Percentiles rank a stretch among this genome's conserved stretches.
phyloP scores from a whole-genome alignment of 1,284 basidiomycete genomes.

The Ustilago lituana region DNA sequence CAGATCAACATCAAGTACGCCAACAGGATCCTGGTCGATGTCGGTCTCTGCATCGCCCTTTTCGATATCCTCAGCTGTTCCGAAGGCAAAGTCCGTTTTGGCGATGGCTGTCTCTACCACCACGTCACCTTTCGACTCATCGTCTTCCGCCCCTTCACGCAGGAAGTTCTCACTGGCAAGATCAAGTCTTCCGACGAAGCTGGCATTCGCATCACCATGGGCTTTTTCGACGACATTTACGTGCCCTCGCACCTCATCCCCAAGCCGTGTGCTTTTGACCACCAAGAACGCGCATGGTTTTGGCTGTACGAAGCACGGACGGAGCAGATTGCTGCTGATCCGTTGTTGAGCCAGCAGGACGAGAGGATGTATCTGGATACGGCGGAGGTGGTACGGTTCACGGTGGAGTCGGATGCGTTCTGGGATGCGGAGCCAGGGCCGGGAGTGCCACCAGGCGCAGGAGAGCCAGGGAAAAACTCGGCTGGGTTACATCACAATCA shows the following conservation, averaged over 20 bases:
- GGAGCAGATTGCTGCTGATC: constrained; percentile 51
- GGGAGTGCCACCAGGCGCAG: constrained; percentile 31
- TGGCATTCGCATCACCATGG: constrained; percentile 77
- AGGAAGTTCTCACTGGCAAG: constrained; percentile 88
- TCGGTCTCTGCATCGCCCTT: constrained; percentile 87
- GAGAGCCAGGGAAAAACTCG: constrained; percentile 14
- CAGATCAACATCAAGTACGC: constrained; percentile 93
- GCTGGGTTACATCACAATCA: constrained; percentile 22
- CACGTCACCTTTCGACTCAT: constrained; percentile 91
- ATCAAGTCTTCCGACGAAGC: constrained; percentile 78
- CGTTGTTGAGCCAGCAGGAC: constrained; percentile 62
- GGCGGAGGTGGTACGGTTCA: constrained; percentile 83
- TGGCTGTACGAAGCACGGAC: constrained; percentile 68
- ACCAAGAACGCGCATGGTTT: constrained; percentile 68
- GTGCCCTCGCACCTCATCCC: constrained; percentile 76
- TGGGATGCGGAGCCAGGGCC: constrained; percentile 91
- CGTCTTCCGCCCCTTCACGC: constrained; percentile 88
- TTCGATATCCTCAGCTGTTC: constrained; percentile 86
- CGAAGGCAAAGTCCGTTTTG: constrained; percentile 91
- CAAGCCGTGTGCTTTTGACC: constrained; percentile 77
- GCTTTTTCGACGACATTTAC: constrained; percentile 95
- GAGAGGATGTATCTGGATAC: constrained; percentile 87
- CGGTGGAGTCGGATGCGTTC: constrained; percentile 87
- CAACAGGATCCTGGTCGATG: constrained; percentile 88
- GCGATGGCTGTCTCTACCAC: constrained; percentile 93